A percentile compares a stretch with the other conserved stretches of the same genome.
Conservation (phyloP, 2,329 filamentous ascomycete genomes). For the Metarhizium rileyi region DNA sequence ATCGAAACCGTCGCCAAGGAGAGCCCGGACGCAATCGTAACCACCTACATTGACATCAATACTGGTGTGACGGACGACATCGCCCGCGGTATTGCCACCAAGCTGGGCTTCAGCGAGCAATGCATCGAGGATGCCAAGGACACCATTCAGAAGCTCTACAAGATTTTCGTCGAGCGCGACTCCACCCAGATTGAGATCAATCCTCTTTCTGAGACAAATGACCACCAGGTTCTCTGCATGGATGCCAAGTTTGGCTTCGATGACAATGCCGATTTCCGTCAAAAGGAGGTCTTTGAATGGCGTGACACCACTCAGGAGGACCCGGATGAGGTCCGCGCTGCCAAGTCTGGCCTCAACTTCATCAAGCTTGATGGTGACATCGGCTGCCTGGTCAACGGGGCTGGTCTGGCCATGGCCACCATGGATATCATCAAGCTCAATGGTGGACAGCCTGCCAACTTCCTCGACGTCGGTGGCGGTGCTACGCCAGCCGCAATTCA, state of each 20-base stretch:
- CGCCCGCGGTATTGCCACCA: conserved; percentile 75
- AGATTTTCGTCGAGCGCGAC: conserved; percentile 97
- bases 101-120: conserved; percentile 96
- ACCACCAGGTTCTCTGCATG: conserved; percentile 98
- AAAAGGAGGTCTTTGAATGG: conserved; percentile 92
- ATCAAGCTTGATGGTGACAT: conserved; percentile 99
- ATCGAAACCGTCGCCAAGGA: conserved; percentile 99
- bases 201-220: conserved; percentile 93
- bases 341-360: conserved; percentile 93
- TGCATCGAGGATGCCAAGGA: conserved; percentile 92
- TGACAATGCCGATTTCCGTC: conserved; percentile 97
- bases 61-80: conserved; percentile 92
- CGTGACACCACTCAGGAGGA: conserved; percentile 95
- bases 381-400: conserved; percentile 97
- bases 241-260: conserved; percentile 98
- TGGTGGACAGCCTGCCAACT: conserved; percentile 92
- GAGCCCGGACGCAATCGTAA: conserved; percentile 89
- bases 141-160: conserved; percentile 98
- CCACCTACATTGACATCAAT: conserved; percentile 89
- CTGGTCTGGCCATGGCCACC: conserved; percentile 98
- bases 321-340: conserved; percentile 92
- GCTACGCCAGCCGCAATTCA: conserved; percentile 94
- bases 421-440: conserved; percentile 99
- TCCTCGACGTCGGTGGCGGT: conserved; percentile 96
- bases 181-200: conserved; percentile 99